Conservation (phyloP, 169 alveolate species). For the Babesia ovata region DNA sequence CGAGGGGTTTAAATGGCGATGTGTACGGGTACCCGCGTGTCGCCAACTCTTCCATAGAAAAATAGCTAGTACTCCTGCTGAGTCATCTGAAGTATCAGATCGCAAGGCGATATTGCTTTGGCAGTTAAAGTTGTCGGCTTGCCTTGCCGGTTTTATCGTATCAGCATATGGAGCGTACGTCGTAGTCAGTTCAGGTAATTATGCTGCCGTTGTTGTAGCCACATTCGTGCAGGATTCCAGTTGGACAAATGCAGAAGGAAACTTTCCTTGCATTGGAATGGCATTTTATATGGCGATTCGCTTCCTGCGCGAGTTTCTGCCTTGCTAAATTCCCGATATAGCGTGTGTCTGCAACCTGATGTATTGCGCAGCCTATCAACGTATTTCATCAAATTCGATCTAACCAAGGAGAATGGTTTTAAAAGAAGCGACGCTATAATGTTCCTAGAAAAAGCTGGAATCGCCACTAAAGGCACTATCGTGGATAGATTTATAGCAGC, state of each 20-base stretch:
- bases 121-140: conserved; percentile 43
- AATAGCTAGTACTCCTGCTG: conserved; percentile 5
- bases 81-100: background rate
- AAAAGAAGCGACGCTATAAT: conserved; percentile 39
- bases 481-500: conserved; percentile 36
- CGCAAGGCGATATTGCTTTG: conserved; percentile 30
- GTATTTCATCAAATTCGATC: conserved; percentile 52
- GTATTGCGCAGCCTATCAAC: conserved; percentile 3
- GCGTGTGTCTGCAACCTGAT: conserved; percentile 17
- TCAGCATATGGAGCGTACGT: conserved; percentile 39
- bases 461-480: background rate
- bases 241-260: conserved; percentile 26
- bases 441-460: conserved; percentile 35
- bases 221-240: conserved; percentile 40
- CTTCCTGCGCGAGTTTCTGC: conserved; percentile 34
- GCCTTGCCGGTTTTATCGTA: background rate
- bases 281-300: conserved; percentile 30
- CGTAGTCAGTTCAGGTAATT: conserved; percentile 34
- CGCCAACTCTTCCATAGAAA: background rate
- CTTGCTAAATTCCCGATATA: conserved; percentile 39
- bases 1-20: background rate
- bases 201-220: background rate
- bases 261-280: conserved; percentile 30
- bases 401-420: conserved; percentile 49
- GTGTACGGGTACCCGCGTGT: background rate